Base-by-base conservation (phyloP, 371 early-diverging fungal genomes). In the Saksenaea vasiformis region DNA sequence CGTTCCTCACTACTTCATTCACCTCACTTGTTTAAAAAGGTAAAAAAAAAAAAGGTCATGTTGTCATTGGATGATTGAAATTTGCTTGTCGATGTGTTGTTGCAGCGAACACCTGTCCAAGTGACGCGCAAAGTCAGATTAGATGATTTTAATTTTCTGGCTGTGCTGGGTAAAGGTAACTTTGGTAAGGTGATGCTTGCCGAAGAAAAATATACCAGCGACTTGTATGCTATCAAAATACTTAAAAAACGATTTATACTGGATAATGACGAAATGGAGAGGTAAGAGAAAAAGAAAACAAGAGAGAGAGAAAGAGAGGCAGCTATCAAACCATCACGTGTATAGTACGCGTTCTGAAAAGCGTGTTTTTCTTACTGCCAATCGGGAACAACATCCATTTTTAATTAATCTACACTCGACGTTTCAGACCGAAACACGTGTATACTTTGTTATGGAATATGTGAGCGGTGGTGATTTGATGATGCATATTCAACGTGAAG, bases 361-460 rank as follows among this genome's bases (percentile, higher is more conserved):
- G 73, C 90, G 93, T 27, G 92, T 98, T 8, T 91, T 99, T 77
- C 86, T 90, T 68, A 82, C 91, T 13, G 97, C 96, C 38, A 95
- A 92, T 71, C 76, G 80, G 58, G 92, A 86, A 36, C 91, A 90
- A 8, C 98, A 97, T 68, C 97, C 98, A 17, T 99, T 99, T 90
- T 79, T 99, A 58, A 92, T 98, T 36, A 92, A 91, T 17, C 80
- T 99, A 67, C 96, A 98, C 74, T 93, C 95, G 28, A 93, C 93
- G 71, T 98, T 98, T 84, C 97, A 98, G 76, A 92, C 95, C 0
- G 90, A 94, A 41, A 90, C 90, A 39, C 87, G 97, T 57, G 83
- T 99, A 34, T 98, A 93, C 80, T 95, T 99, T 77, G 97, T 98
- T 24, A 97, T 99, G 97, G 99, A 99, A 70, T 99, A 97, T 81